Evolutionary conservation across 228 moss, liverwort and hornwort species (phyloP).

Genomic region (Sphagnum magellanicum): DNA sequence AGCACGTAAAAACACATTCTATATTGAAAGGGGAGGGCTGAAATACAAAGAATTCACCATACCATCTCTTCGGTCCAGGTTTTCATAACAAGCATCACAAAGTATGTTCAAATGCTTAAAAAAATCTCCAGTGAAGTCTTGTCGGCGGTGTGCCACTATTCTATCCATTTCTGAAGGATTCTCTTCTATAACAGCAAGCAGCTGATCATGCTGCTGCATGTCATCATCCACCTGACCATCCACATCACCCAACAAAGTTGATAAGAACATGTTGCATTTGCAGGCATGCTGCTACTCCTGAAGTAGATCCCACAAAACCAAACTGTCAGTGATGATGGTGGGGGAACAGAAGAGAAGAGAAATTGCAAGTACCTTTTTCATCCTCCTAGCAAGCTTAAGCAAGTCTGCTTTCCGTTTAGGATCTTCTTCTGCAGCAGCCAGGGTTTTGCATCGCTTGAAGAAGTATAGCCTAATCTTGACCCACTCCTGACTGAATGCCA

Average conservation of each 20-base stretch:
- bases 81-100: constrained; percentile 62
- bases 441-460: constrained; percentile 57
- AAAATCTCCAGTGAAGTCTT: constrained; percentile 86
- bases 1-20: not conserved
- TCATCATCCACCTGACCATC: constrained; percentile 81
- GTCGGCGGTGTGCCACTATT: constrained; percentile 60
- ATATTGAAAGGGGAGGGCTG: not conserved
- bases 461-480: constrained; percentile 69
- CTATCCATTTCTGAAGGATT: constrained; percentile 51
- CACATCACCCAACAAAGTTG: too few relatives aligned
- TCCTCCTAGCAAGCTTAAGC: constrained; percentile 72
- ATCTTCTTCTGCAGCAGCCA: constrained; percentile 51
- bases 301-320: too few relatives aligned
- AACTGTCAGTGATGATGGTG: too few relatives aligned
- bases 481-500: constrained; percentile 95
- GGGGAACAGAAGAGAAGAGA: too few relatives aligned
- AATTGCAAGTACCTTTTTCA: constrained; percentile 55
- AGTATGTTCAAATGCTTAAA: constrained; percentile 78
- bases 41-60: not conserved
- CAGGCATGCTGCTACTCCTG: too few relatives aligned
- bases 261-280: too few relatives aligned
- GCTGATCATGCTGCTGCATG: constrained; percentile 64
- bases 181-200: constrained; percentile 50
- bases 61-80: constrained; percentile 69
- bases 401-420: constrained; percentile 68